Percentiles rank a stretch among this genome's conserved stretches.
phyloP scores from a whole-genome alignment of 306 rosid genomes.

The Acacia melanoxylon region DNA sequence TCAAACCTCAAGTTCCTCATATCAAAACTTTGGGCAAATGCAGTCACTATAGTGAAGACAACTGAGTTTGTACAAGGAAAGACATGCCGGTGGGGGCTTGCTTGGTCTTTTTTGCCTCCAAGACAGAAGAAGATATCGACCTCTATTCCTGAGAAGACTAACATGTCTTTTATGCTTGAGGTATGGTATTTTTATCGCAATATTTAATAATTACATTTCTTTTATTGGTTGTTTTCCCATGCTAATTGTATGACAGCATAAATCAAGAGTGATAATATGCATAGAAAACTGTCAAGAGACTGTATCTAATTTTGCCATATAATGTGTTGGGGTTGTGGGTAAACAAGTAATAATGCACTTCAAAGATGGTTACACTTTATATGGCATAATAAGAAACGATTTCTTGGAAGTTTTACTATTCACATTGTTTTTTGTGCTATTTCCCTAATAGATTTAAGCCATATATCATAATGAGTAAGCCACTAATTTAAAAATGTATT shows the following conservation, averaged over 20 bases:
- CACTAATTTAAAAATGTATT: conserved; percentile 1
- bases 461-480: conserved; percentile 5
- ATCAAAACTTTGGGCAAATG: conserved; percentile 79
- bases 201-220: conserved; percentile 1
- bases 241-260: neutral
- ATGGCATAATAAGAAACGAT: neutral
- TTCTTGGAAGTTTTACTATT: neutral
- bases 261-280: neutral
- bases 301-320: neutral
- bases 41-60: conserved; percentile 78
- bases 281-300: neutral
- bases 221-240: neutral
- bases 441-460: neutral
- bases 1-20: conserved; percentile 43
- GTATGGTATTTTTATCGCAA: conserved; percentile 23
- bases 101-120: conserved; percentile 88
- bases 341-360: neutral
- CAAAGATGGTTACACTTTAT: neutral
- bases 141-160: conserved; percentile 53
- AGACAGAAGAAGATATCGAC: conserved; percentile 41
- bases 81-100: conserved; percentile 86
- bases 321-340: neutral
- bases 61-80: conserved; percentile 92
- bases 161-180: conserved; percentile 70
- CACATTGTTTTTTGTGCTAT: neutral